Base-by-base conservation (phyloP, 345 rosid genomes). In the Bruguiera parviflora region DNA sequence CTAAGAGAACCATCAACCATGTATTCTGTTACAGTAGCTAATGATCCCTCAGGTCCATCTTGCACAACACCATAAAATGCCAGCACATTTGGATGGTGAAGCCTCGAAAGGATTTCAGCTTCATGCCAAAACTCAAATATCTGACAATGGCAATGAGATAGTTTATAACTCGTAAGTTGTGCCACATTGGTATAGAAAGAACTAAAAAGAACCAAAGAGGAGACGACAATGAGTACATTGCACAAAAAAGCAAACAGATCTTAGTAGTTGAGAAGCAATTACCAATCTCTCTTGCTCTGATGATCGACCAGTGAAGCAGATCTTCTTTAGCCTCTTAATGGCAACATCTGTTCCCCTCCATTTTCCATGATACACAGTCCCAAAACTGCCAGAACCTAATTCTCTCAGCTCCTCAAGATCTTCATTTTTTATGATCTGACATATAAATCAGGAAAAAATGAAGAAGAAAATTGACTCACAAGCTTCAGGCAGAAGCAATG, bases 311-410 rank as follows among this genome's bases (percentile, higher is more conserved):
- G 96, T 85, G 83, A 95, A 92, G 75, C 98, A 92, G 65, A 87
- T 87, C 84, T 95, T 92, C 81, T 92, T 95, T 65, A 95, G 87
- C 68, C 97, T 83, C 86, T 92, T 95, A 65, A 95, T 92, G 59
- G 98, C 99, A 80, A 95, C 96, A 85, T 95, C 99, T 19, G 96
- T 87, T 60, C 98, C 99, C 69, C 94, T 92, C 98, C 99, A 95
- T 77, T 95, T 95, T 73, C 99, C 98, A 85, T 95, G 99, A 73
- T 90, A 95, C 56, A 95, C 97, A 32, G 98, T 95, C 58, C 99
- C 99, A 84, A 92, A 95, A 53, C 96, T 88, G 57, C 99, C 99
- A 69, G 99, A 90, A 77, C 98, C 99, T 53, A 95, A 78, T 77
- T 92, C 99, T 77, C 76, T 92, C 68, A 88, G 84, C 84, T 95